These are phyloP conservation scores for Venustampulla echinocandica DNA, from an alignment of 495 filamentous ascomycete genomes.

Conservation along the genomic window DNA sequence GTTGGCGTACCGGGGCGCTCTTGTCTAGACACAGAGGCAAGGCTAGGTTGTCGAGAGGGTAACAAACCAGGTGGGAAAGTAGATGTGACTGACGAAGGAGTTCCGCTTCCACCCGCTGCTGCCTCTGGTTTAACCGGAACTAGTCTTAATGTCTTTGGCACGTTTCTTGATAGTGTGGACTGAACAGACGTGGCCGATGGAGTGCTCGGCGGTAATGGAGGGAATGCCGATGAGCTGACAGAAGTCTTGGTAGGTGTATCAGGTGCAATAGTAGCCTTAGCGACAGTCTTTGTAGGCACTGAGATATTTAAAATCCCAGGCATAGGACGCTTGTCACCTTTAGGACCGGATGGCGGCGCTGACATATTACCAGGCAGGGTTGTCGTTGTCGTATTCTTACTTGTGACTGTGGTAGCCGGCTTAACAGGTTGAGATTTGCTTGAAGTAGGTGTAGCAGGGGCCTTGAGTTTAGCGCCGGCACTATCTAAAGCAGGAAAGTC, in stretches of 20 bases:
- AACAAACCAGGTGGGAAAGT: constrained; percentile 31
- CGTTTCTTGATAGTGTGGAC: constrained; percentile 34
- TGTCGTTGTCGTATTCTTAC: constrained; percentile 12
- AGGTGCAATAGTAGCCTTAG: constrained; percentile 22
- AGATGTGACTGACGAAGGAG: constrained; percentile 30
- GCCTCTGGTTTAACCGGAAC: constrained; percentile 60
- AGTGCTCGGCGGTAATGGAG: constrained; percentile 42
- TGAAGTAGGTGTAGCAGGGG: constrained; percentile 28
- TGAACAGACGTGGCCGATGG: constrained; percentile 37
- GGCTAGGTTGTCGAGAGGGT: constrained; percentile 50
- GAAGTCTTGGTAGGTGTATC: constrained; percentile 29
- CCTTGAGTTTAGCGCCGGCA: constrained; percentile 12
- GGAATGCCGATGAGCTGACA: constrained; percentile 32
- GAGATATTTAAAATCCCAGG: constrained; percentile 58
- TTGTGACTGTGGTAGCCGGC: neutral
- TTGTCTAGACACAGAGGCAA: constrained; percentile 34
- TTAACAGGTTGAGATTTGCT: constrained; percentile 7
- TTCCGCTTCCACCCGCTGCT: constrained; percentile 35
- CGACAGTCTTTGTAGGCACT: constrained; percentile 33
- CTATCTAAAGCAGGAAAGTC: constrained; percentile 48
- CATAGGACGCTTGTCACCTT: constrained; percentile 42
- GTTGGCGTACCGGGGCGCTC: constrained; percentile 70
- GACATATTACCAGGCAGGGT: neutral
- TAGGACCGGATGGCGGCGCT: neutral
- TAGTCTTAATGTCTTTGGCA: constrained; percentile 55